A percentile compares a stretch with the other conserved stretches of the same genome.
These are phyloP conservation scores for Trypanosoma brucei DNA, from an alignment of 208 protist genomes.

Conservation along the genomic window DNA sequence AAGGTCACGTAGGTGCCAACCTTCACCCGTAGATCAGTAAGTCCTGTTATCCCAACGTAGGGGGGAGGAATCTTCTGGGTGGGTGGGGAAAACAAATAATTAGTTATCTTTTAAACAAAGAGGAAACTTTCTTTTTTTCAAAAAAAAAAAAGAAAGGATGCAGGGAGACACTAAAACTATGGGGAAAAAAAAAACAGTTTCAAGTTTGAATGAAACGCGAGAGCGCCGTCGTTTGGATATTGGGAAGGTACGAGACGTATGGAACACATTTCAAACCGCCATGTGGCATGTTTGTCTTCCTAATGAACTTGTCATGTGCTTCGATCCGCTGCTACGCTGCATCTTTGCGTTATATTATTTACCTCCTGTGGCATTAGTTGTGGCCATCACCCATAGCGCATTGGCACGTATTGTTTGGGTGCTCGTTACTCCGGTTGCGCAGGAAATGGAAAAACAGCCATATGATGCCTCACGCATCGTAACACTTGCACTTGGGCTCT, in stretches of 20 bases:
- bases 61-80: too few relatives aligned
- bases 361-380: conserved; percentile 47
- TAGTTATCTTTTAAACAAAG: too few relatives aligned
- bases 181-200: neutral
- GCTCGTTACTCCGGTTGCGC: conserved; percentile 71
- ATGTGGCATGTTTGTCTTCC: conserved; percentile 71
- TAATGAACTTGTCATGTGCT: conserved; percentile 64
- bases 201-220: neutral
- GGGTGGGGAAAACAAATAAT: too few relatives aligned
- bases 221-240: too few relatives aligned
- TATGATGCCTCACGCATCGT: conserved; percentile 51
- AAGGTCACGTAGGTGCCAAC: too few relatives aligned
- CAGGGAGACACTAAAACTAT: too few relatives aligned
- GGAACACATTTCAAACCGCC: conserved; percentile 30
- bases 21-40: too few relatives aligned
- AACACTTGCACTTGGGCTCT: conserved; percentile 54
- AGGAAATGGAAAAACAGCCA: conserved; percentile 68
- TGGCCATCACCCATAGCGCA: conserved; percentile 74
- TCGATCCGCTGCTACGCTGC: conserved; percentile 52
- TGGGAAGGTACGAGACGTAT: neutral
- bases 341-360: conserved; percentile 78
- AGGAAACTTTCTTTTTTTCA: too few relatives aligned
- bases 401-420: conserved; percentile 83
- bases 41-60: too few relatives aligned
- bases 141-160: too few relatives aligned